Evolutionary conservation across 176 grass and related monocot genomes (phyloP), one percentile per base, ranked within the genome.

Genomic region (Cocos nucifera): DNA sequence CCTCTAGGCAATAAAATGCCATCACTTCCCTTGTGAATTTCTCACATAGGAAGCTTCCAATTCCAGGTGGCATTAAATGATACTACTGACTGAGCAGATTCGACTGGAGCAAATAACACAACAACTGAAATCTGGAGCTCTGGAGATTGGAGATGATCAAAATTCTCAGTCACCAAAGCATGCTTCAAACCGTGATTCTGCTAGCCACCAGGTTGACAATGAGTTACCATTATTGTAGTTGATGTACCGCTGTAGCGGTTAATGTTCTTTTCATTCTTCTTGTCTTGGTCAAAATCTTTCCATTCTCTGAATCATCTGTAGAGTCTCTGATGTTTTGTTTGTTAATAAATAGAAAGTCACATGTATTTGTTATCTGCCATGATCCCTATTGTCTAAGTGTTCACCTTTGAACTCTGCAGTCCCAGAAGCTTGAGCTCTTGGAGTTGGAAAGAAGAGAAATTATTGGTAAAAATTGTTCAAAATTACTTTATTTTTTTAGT

Each of bases 81-180:
- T 83, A 79, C 71, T 82, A 91, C 58, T 91, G 64, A 75, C 74
- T 88, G 78, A 82, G 55, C 92, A 97, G 92, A 84, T 53, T 78
- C 84, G 83, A 73, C 54, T 97, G 78, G 92, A 85, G 69, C 87
- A 97, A 85, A 97, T 97, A 62, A 83, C 70, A 57, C 73, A 83
- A 79, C 65, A 66, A 63, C 73, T 97, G 73, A 82, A 85, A 67
- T 67, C 78, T 56, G 78, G 62, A 82, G 61, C 69, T 75, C 17
- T 67, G 64, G 80, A 88, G 52, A 78, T 66, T 32, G 68, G 22
- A 21, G 70, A 75, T 57, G 67, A 76, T 67, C 74, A 83, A 62
- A 72, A 22, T 65, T 81, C 75, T 59, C n/a, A 66, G 16, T 67
- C 81, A 62, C 51, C 63, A 51, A 78, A 62, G 27, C 62, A 78